These are phyloP conservation scores for Dactylellina leptospora DNA, from an alignment of 2,329 filamentous ascomycete genomes.

Conservation along the genomic window DNA sequence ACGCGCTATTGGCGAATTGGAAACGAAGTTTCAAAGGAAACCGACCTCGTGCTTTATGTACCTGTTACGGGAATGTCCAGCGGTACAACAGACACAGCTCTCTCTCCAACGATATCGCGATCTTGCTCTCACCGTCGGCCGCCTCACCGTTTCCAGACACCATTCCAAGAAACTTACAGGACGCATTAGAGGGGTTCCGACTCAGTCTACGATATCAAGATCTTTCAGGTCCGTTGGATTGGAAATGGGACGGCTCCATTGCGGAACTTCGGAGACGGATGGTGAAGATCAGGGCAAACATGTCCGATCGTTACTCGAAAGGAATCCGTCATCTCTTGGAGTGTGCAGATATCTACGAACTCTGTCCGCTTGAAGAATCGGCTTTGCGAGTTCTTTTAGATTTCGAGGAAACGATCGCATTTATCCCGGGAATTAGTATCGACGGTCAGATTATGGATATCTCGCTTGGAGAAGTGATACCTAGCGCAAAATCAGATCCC, in stretches of 20 bases:
- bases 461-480: conserved; percentile 1
- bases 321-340: conserved; percentile 16
- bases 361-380: conserved; percentile 43
- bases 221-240: neutral
- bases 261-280: conserved; percentile 16
- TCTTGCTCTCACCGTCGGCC: conserved; percentile 11
- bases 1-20: conserved; percentile 18
- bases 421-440: conserved; percentile 19
- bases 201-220: neutral
- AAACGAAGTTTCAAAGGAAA: conserved; percentile 26
- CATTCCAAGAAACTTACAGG: neutral
- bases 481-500: conserved; percentile 11
- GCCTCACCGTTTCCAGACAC: neutral
- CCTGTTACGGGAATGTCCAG: conserved; percentile 15
- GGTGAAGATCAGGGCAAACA: neutral
- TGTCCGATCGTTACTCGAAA: conserved; percentile 19
- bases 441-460: conserved; percentile 19
- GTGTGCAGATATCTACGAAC: conserved; percentile 32
- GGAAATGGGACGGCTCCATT: conserved; percentile 40
- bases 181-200: neutral
- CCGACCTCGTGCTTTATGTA: conserved; percentile 20
- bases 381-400: conserved; percentile 28
- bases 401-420: conserved; percentile 20
- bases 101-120: conserved; percentile 31
- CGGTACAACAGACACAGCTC: conserved; percentile 26